Percentiles rank a stretch among this genome's conserved stretches.
Evolutionary conservation across 768 basidiomycete species (phyloP).

Genomic region (Steccherinum ochraceum): DNA sequence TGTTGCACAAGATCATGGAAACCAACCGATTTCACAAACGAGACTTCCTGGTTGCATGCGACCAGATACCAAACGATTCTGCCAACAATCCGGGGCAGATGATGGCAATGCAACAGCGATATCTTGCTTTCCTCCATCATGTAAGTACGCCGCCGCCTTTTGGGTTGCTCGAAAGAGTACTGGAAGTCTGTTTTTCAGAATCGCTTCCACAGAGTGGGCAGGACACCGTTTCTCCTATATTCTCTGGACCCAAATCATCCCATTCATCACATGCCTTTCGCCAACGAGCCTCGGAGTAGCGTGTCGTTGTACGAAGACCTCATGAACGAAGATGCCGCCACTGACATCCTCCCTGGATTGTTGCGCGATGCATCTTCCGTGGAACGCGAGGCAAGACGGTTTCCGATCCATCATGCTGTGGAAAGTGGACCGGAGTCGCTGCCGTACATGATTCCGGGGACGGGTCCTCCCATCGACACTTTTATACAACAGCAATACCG

Average conservation of each 20-base stretch:
- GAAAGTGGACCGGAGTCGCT: too few species aligned
- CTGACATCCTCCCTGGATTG: too few species aligned
- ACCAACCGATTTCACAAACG: conserved; percentile 1
- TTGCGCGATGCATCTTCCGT: too few species aligned
- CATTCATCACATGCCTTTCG: background rate
- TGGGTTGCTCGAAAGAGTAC: background rate
- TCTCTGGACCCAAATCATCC: background rate
- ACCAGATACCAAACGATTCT: background rate
- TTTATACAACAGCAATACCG: background rate
- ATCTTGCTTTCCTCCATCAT: background rate
- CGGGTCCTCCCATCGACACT: background rate
- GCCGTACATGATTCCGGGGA: too few species aligned
- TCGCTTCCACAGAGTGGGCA: background rate
- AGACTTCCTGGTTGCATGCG: conserved; percentile 4
- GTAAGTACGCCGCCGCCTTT: too few species aligned
- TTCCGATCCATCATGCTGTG: too few species aligned
- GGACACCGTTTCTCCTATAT: background rate
- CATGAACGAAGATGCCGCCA: too few species aligned
- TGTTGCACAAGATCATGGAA: conserved; percentile 5
- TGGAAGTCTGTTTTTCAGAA: background rate
- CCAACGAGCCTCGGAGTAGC: background rate
- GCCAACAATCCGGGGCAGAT: background rate
- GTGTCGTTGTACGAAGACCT: too few species aligned
- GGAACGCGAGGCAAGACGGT: too few species aligned
- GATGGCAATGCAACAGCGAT: background rate